These are phyloP conservation scores for Fusarium tupiense DNA, from an alignment of 2,329 filamentous ascomycete genomes.

Conservation along the genomic window DNA sequence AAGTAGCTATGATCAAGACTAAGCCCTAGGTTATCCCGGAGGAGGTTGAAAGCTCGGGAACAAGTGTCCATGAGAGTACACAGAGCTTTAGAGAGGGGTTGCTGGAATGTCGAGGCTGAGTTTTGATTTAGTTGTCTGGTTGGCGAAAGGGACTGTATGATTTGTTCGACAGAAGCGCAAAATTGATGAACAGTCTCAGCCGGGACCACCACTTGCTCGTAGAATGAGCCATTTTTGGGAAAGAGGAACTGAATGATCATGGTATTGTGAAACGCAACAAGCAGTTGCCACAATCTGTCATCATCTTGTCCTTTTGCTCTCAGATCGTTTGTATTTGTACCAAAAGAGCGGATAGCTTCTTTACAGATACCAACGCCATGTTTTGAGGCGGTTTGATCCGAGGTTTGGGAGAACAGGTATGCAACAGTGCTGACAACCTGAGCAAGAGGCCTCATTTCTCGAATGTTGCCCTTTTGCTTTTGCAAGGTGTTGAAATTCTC, in stretches of 20 bases:
- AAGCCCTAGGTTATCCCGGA: conserved; percentile 33
- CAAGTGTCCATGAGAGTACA: conserved; percentile 47
- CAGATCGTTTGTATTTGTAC: conserved; percentile 30
- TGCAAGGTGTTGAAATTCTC: conserved; percentile 51
- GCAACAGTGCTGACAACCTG: conserved; percentile 47
- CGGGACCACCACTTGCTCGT: conserved; percentile 30
- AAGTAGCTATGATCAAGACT: conserved; percentile 34
- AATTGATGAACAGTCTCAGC: conserved; percentile 44
- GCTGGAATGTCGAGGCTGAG: conserved; percentile 32
- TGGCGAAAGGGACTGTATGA: conserved; percentile 39
- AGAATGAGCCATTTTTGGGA: conserved; percentile 32
- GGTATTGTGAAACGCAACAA: conserved; percentile 47
- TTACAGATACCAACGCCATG: conserved; percentile 38
- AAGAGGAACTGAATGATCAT: conserved; percentile 50
- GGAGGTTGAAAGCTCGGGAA: conserved; percentile 42
- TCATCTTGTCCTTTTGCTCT: conserved; percentile 25
- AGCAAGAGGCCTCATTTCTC: conserved; percentile 50
- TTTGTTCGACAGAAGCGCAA: conserved; percentile 44
- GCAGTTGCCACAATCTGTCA: conserved; percentile 39
- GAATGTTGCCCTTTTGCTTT: conserved; percentile 47
- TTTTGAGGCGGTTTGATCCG: conserved; percentile 39
- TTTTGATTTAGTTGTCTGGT: conserved; percentile 35
- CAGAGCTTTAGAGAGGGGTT: conserved; percentile 43
- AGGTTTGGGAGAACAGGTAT: conserved; percentile 37
- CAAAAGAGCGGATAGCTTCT: conserved; percentile 43